phyloP scores from a whole-genome alignment of 352 stramenopile genomes.

The Phytophthora citrophthora region DNA sequence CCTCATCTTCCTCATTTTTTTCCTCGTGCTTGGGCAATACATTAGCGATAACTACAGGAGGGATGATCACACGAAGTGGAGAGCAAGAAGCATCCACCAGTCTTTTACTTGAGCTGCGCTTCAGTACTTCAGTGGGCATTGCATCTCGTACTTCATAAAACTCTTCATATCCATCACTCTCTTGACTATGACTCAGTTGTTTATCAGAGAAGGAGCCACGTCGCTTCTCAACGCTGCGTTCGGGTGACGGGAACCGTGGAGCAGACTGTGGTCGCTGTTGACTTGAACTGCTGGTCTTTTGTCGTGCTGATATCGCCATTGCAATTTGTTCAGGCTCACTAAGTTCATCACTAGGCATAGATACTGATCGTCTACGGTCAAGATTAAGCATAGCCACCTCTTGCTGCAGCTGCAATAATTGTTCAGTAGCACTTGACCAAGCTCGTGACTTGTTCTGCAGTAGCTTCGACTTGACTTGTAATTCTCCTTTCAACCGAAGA shows the following conservation, averaged over 20 bases:
- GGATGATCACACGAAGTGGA: conserved; percentile 28
- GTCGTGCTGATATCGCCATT: conserved; percentile 24
- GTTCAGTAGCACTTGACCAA: conserved; percentile 80
- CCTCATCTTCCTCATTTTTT: neutral
- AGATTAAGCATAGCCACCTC: conserved; percentile 86
- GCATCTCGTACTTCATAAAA: conserved; percentile 10
- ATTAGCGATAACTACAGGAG: conserved; percentile 13
- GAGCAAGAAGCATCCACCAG: conserved; percentile 39
- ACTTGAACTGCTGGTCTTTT: conserved; percentile 13
- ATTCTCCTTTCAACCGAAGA: conserved; percentile 67
- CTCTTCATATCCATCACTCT: conserved; percentile 9
- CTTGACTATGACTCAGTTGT: conserved; percentile 1
- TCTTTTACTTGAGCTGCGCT: conserved; percentile 21
- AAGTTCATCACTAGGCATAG: conserved; percentile 4
- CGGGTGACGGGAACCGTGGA: conserved; percentile 25
- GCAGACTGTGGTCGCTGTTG: conserved; percentile 35
- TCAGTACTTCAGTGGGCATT: conserved; percentile 17
- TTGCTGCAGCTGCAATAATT: conserved; percentile 80
- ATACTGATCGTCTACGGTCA: conserved; percentile 37
- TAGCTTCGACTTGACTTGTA: conserved; percentile 84
- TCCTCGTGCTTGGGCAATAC: neutral
- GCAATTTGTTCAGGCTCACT: conserved; percentile 31
- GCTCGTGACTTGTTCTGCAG: conserved; percentile 85
- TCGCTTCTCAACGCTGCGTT: conserved; percentile 32
- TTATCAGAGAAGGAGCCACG: conserved; percentile 26